Evolutionary conservation across 179 eudicot species (phyloP).

Genomic region (Camellia oleifera): DNA sequence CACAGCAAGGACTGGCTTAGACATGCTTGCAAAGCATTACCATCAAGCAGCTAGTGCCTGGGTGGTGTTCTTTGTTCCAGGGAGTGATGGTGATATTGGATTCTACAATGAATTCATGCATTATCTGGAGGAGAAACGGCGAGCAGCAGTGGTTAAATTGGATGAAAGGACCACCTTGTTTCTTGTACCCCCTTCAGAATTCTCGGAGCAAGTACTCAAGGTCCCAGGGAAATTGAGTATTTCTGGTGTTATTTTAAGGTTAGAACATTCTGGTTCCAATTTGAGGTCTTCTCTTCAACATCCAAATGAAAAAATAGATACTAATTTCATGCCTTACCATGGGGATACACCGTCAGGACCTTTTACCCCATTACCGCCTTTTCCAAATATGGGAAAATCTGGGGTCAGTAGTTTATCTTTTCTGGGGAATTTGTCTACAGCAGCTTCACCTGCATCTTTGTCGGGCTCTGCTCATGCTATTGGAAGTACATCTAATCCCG

Average conservation of each 20-base stretch:
- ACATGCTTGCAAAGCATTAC: slow-evolving; percentile 86
- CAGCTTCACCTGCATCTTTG: slow-evolving; percentile 22
- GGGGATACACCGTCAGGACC: slow-evolving; percentile 35
- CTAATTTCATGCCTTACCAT: slow-evolving; percentile 26
- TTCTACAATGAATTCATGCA: slow-evolving; percentile 79
- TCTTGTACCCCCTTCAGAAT: slow-evolving; percentile 95
- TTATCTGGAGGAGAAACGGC: slow-evolving; percentile 71
- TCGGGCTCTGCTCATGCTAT: slow-evolving; percentile 27
- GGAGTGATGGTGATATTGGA: slow-evolving; percentile 66
- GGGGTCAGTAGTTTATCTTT: slow-evolving; percentile 22
- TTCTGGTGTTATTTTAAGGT: slow-evolving; percentile 73
- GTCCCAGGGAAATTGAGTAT: slow-evolving; percentile 85
- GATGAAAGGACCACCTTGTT: slow-evolving; percentile 71
- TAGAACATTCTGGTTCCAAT: slow-evolving; percentile 50
- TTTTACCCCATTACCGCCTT: slow-evolving; percentile 13
- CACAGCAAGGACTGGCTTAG: slow-evolving; percentile 82
- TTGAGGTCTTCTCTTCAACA: slow-evolving; percentile 29
- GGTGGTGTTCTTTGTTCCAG: slow-evolving; percentile 86
- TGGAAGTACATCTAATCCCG: slow-evolving; percentile 25
- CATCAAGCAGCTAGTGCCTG: slow-evolving; percentile 71
- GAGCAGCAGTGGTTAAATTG: slow-evolving; percentile 83
- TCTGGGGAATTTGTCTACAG: slow-evolving; percentile 22
- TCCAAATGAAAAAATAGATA: slow-evolving; percentile 36
- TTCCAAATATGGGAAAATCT: slow-evolving; percentile 32
- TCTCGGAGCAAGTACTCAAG: slow-evolving; percentile 79